Evolutionary conservation across 495 filamentous ascomycete species (phyloP).

Genomic region (Trichoderma orchidacearum): DNA sequence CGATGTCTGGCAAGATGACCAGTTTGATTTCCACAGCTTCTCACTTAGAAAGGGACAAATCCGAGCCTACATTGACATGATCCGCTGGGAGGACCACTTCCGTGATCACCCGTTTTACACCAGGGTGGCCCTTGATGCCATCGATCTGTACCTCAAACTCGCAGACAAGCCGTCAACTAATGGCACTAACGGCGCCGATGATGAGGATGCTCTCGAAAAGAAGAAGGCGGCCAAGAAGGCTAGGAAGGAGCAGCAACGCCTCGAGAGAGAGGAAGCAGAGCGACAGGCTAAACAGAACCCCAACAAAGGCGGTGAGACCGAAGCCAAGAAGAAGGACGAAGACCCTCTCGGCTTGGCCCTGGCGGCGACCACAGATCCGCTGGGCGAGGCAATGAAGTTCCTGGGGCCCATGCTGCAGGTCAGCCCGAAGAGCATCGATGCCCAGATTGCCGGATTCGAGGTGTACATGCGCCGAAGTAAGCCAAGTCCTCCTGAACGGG

Average conservation of each 20-base stretch:
- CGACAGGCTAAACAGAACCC: conserved; percentile 57
- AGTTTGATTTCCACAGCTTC: conserved; percentile 98
- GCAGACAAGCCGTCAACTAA: conserved; percentile 54
- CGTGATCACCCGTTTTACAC: conserved; percentile 89
- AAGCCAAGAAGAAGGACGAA: conserved; percentile 65
- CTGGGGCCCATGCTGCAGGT: conserved; percentile 65
- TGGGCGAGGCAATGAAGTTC: conserved; percentile 82
- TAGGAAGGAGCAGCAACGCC: conserved; percentile 76
- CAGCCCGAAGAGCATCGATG: conserved; percentile 68
- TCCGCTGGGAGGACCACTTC: conserved; percentile 86
- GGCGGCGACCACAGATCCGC: conserved; percentile 63
- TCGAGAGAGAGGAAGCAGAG: conserved; percentile 68
- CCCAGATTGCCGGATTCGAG: conserved; percentile 78
- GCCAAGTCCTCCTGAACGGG: conserved; percentile 23
- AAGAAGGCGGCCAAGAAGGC: conserved; percentile 97
- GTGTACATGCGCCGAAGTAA: conserved; percentile 68
- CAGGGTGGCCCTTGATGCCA: conserved; percentile 69
- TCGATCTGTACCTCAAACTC: conserved; percentile 67
- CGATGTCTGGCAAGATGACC: conserved; percentile 93
- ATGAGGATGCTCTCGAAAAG: conserved; percentile 49
- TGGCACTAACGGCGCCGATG: conserved; percentile 29
- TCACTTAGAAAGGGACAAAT: conserved; percentile 92
- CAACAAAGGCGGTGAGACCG: conserved; percentile 44
- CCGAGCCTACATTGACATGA: conserved; percentile 87
- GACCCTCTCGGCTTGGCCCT: conserved; percentile 75